Evolutionary conservation across 2,329 filamentous ascomycete genomes (phyloP).

Genomic region (Claviceps sp.): DNA sequence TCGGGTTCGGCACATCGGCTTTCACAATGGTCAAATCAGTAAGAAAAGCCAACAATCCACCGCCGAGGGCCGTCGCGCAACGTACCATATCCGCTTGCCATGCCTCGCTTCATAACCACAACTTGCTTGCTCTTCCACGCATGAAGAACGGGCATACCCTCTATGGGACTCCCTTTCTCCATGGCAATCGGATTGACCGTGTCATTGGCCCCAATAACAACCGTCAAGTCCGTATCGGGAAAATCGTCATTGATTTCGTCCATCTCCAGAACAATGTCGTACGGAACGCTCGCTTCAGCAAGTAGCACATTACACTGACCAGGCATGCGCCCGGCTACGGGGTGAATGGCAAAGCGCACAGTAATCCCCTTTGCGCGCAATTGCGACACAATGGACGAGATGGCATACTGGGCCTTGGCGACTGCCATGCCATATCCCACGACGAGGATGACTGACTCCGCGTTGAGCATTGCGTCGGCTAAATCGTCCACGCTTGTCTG

Average conservation of each 20-base stretch:
- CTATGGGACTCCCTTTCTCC: conserved; percentile 71
- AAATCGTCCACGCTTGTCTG: conserved; percentile 71
- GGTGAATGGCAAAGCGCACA: conserved; percentile 82
- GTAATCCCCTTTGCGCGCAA: conserved; percentile 64
- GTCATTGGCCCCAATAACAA: conserved; percentile 86
- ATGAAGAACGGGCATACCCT: conserved; percentile 84
- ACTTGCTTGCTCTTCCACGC: conserved; percentile 93
- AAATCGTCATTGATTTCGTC: conserved; percentile 95
- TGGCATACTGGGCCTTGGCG: conserved; percentile 83
- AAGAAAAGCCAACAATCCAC: too few relatives aligned
- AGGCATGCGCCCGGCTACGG: conserved; percentile 83
- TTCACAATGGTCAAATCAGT: conserved; percentile 8
- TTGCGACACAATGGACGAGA: conserved; percentile 65
- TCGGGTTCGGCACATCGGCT: conserved; percentile 84
- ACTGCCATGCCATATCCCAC: conserved; percentile 93
- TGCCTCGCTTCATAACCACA: conserved; percentile 83
- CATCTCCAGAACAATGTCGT: conserved; percentile 90
- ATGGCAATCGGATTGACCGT: conserved; percentile 85
- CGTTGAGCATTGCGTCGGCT: conserved; percentile 58
- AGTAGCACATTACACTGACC: conserved; percentile 87
- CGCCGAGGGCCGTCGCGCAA: conserved; percentile 4
- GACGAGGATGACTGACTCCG: conserved; percentile 77
- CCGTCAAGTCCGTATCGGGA: conserved; percentile 66
- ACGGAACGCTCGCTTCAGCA: conserved; percentile 76
- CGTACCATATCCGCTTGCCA: conserved; percentile 77